These are phyloP conservation scores for Amphirosellinia nigrospora DNA, from an alignment of 495 filamentous ascomycete genomes.

Conservation along the genomic window DNA sequence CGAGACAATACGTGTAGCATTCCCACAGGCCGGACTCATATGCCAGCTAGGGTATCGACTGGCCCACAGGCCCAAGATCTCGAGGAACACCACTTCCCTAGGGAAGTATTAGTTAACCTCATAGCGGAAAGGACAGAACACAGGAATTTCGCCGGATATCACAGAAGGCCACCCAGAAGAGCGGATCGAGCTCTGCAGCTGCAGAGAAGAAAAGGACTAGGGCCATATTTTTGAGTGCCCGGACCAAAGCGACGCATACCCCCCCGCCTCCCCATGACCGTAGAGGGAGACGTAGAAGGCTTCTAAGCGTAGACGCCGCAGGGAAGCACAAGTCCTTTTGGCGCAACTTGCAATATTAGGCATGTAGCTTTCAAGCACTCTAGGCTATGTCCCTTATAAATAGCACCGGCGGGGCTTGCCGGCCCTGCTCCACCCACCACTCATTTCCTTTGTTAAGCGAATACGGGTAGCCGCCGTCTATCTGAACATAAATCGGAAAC, in stretches of 20 bases:
- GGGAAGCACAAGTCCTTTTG: no score
- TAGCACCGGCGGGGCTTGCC: no score
- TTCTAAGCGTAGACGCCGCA: neutral
- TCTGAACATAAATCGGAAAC: neutral
- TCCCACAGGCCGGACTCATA: neutral
- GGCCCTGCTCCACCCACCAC: no score
- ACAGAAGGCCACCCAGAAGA: neutral
- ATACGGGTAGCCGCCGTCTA: neutral
- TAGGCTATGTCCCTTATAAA: neutral
- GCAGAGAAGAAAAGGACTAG: neutral
- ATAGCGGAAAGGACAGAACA: neutral
- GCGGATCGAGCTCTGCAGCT: neutral
- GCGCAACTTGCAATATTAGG: no score
- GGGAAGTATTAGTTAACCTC: neutral
- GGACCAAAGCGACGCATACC: neutral
- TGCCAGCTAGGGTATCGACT: neutral
- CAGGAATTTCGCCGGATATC: neutral
- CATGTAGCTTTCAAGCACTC: neutral
- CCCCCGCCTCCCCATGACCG: neutral
- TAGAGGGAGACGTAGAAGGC: neutral
- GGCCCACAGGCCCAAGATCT: neutral
- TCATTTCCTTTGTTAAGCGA: neutral
- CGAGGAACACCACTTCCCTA: neutral
- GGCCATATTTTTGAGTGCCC: neutral
- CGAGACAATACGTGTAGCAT: neutral